Conservation (phyloP, 805 yeast species). For the Ogataea trehalophila region DNA sequence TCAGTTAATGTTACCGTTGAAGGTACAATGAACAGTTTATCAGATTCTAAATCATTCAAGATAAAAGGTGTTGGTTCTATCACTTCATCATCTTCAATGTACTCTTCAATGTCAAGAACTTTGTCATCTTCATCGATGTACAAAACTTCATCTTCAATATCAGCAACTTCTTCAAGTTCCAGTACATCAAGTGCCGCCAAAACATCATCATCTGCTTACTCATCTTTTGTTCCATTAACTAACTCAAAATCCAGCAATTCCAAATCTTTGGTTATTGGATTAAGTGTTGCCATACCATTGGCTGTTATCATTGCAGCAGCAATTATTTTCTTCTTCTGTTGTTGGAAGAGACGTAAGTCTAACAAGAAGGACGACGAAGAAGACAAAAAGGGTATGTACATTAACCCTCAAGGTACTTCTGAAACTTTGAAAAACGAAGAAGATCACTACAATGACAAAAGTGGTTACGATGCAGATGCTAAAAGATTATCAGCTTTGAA, state of each 20-base stretch:
- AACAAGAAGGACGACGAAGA: conserved; percentile 26
- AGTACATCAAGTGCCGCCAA: conserved; percentile 21
- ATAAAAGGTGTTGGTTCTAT: conserved; percentile 45
- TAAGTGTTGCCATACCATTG: conserved; percentile 82
- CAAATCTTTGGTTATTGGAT: conserved; percentile 75
- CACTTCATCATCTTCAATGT: conserved; percentile 18
- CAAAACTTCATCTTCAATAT: conserved; percentile 20
- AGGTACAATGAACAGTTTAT: conserved; percentile 29
- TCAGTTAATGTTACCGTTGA: conserved; percentile 39
- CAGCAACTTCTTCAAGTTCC: conserved; percentile 27
- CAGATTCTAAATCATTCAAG: conserved; percentile 41
- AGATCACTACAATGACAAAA: conserved; percentile 23
- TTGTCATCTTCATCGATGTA: conserved; percentile 26
- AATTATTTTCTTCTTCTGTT: conserved; percentile 49
- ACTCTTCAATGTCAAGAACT: conserved; percentile 22
- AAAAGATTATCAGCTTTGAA: conserved; percentile 46
- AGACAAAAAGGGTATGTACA: conserved; percentile 21
- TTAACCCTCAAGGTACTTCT: conserved; percentile 16
- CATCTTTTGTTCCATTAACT: conserved; percentile 1
- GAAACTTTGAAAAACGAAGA: conserved; percentile 24
- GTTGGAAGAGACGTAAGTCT: conserved; percentile 43
- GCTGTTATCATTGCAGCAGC: conserved; percentile 45
- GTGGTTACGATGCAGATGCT: conserved; percentile 18
- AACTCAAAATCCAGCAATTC: conserved; percentile 21
- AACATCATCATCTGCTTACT: background rate